Evolutionary conservation across 2,329 filamentous ascomycete species (phyloP).

Genomic region (Fusarium circinatum): DNA sequence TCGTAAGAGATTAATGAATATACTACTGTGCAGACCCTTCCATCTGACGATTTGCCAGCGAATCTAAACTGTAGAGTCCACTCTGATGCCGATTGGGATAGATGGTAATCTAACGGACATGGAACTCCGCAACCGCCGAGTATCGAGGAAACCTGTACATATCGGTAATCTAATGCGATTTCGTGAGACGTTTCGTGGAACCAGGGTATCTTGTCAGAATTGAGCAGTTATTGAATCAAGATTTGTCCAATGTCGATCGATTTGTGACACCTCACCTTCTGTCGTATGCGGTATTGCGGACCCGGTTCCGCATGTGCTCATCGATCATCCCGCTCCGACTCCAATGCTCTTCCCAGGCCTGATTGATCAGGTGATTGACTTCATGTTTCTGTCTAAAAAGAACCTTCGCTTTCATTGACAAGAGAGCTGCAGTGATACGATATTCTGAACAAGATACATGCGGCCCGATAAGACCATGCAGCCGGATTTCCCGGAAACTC

Average conservation of each 20-base stretch:
- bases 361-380: background rate
- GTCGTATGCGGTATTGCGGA: background rate
- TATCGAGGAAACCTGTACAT: background rate
- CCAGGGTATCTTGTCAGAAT: background rate
- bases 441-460: background rate
- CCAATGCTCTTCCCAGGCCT: background rate
- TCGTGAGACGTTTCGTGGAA: background rate
- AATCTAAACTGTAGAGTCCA: background rate
- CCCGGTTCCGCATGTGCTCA: background rate
- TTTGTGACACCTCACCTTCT: background rate
- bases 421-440: background rate
- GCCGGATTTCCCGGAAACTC: background rate
- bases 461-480: slow-evolving; percentile 1
- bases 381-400: background rate
- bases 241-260: background rate
- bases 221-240: background rate
- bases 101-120: background rate
- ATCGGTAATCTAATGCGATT: background rate
- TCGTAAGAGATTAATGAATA: background rate
- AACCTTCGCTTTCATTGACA: background rate
- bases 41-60: background rate
- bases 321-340: background rate
- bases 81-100: background rate
- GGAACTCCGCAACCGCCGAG: background rate
- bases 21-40: background rate